These are phyloP conservation scores for Irpex sp. DNA, from an alignment of 1,284 basidiomycete species.

Conservation along the genomic window DNA sequence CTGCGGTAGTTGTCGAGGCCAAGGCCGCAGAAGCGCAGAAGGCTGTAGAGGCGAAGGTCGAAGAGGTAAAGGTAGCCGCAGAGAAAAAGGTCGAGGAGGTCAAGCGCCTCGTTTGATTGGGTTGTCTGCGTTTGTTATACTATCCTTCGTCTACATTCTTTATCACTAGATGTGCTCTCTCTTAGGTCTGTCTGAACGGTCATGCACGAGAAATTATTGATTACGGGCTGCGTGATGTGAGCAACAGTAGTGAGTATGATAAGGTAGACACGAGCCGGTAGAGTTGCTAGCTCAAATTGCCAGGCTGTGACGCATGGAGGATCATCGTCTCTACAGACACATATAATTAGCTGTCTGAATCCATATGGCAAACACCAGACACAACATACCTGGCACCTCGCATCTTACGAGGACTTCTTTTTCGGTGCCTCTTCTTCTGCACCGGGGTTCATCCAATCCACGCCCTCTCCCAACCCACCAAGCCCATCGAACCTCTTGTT, in stretches of 20 bases:
- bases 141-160: neutral
- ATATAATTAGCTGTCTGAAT: neutral
- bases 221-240: neutral
- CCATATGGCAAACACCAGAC: neutral
- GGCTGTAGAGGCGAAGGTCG: constrained; percentile 3
- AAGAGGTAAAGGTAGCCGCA: constrained; percentile 14
- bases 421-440: neutral
- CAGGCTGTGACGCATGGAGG: too few species aligned
- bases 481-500: constrained; percentile 66
- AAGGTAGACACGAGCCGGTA: neutral
- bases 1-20: neutral
- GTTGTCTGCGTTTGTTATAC: neutral
- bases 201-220: neutral
- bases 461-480: neutral
- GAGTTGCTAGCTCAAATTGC: neutral
- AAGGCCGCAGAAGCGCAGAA: constrained; percentile 2
- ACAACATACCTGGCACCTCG: neutral
- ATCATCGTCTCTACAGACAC: too few species aligned
- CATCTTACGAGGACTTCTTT: neutral
- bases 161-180: neutral
- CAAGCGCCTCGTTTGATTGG: neutral
- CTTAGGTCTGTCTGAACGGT: neutral
- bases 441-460: neutral
- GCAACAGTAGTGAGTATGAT: neutral
- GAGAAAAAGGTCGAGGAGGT: constrained; percentile 9